Evolutionary conservation across 306 rosid genomes (phyloP).

Genomic region (Oxytropis ochrocephala): DNA sequence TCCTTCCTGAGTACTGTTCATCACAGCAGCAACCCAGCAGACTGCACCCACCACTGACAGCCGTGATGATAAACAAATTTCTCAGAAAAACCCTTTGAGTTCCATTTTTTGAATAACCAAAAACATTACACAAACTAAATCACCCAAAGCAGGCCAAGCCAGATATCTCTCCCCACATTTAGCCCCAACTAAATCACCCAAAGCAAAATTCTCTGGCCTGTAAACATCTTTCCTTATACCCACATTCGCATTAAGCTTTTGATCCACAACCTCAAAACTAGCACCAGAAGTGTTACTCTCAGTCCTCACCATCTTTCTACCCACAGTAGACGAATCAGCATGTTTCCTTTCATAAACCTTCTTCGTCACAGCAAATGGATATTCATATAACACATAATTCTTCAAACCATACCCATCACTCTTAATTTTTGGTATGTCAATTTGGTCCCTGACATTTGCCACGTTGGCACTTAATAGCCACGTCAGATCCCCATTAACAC

Average conservation of each 20-base stretch:
- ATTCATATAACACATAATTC: constrained; percentile 29
- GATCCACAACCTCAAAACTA: constrained; percentile 34
- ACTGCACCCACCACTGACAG: too few species aligned
- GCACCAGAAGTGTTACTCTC: constrained; percentile 35
- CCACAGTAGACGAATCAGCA: constrained; percentile 21
- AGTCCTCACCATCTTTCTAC: constrained; percentile 5
- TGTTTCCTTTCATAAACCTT: constrained; percentile 20
- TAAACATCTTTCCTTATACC: constrained; percentile 55
- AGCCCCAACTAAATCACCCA: constrained; percentile 96
- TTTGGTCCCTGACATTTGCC: too few species aligned
- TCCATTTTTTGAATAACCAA: constrained; percentile 83
- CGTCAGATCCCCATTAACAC: too few species aligned
- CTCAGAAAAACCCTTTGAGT: constrained; percentile 49
- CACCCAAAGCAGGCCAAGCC: constrained; percentile 93
- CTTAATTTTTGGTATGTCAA: too few species aligned
- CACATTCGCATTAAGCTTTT: constrained; percentile 16
- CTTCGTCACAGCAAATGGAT: constrained; percentile 12
- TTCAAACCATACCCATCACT: constrained; percentile 22
- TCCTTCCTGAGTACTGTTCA: too few species aligned
- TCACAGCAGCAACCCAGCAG: too few species aligned
- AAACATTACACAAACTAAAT: constrained; percentile 91
- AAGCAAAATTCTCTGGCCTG: constrained; percentile 72
- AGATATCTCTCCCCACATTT: constrained; percentile 91
- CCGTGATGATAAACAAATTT: not conserved
- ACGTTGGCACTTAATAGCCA: too few species aligned